Evolutionary conservation across 2,329 filamentous ascomycete species (phyloP).

Genomic region (Bipolaris bicolor): DNA sequence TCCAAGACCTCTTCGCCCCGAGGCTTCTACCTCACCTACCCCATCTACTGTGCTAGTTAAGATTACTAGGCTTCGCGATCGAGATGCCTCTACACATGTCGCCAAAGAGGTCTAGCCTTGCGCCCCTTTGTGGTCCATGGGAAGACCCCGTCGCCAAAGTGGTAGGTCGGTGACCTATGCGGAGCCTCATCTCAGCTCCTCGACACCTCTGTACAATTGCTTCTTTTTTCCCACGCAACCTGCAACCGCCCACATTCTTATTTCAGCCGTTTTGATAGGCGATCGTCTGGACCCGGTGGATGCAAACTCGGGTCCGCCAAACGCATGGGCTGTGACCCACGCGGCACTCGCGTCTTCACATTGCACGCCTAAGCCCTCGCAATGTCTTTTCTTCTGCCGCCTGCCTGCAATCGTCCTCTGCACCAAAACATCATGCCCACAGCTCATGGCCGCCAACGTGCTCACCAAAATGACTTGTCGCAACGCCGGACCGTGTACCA

Average conservation of each 20-base stretch:
- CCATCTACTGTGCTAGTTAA: neutral
- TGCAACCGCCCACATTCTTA: neutral
- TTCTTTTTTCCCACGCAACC: neutral
- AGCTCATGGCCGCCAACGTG: neutral
- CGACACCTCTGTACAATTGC: neutral
- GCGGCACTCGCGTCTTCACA: conserved; percentile 5
- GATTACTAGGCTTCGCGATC: neutral
- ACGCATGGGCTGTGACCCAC: conserved; percentile 5
- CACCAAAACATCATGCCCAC: conserved; percentile 6
- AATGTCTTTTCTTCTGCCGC: conserved; percentile 2
- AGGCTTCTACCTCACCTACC: neutral
- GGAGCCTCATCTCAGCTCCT: neutral
- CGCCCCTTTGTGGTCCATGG: neutral
- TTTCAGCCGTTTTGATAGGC: neutral
- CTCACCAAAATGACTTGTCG: neutral
- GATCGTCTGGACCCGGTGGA: neutral
- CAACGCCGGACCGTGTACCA: conserved; percentile 3
- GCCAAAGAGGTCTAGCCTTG: neutral
- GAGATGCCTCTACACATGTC: neutral
- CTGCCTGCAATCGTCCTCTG: neutral
- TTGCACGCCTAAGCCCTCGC: conserved; percentile 2
- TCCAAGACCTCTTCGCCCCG: neutral
- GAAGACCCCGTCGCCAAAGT: neutral
- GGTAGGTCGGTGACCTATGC: neutral
- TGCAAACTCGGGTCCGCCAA: conserved; percentile 4